phyloP scores from a whole-genome alignment of 2,329 filamentous ascomycete species.

The Microcera coccophila region DNA sequence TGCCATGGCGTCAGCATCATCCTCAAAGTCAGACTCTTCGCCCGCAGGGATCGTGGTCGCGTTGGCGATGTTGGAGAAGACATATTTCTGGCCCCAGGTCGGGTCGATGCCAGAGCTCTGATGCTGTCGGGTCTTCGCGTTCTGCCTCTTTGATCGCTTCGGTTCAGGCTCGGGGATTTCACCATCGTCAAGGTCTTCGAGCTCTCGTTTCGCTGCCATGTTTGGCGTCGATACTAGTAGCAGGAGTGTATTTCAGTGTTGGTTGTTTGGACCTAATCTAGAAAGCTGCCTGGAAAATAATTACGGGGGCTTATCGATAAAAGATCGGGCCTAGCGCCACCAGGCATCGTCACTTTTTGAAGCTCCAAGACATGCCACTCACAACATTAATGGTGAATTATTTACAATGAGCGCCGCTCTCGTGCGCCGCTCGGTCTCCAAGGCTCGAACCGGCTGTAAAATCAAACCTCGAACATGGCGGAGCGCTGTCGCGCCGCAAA shows the following conservation, averaged over 20 bases:
- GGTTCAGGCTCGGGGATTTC: slow-evolving; percentile 25
- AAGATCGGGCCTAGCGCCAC: neutral
- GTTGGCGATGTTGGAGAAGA: slow-evolving; percentile 61
- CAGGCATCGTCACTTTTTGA: neutral
- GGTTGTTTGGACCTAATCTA: slow-evolving; percentile 6
- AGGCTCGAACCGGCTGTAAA: neutral
- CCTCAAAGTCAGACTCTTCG: slow-evolving; percentile 63
- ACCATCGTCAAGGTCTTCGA: slow-evolving; percentile 29
- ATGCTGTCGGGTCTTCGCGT: slow-evolving; percentile 36
- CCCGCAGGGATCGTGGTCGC: slow-evolving; percentile 43
- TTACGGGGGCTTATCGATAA: slow-evolving; percentile 20
- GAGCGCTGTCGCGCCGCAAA: slow-evolving; percentile 6
- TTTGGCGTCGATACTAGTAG: neutral
- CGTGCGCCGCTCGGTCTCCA: slow-evolving; percentile 22
- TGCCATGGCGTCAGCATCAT: slow-evolving; percentile 62
- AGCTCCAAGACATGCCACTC: slow-evolving; percentile 10
- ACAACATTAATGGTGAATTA: slow-evolving; percentile 21
- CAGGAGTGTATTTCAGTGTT: slow-evolving; percentile 1
- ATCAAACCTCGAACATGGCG: neutral
- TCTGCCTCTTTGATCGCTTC: slow-evolving; percentile 28
- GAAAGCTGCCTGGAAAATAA: slow-evolving; percentile 8
- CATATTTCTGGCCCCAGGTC: slow-evolving; percentile 67
- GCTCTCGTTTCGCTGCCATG: slow-evolving; percentile 37
- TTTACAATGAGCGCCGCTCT: slow-evolving; percentile 32
- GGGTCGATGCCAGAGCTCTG: slow-evolving; percentile 53